Evolutionary conservation across 164 flowering plant genomes (phyloP), one percentile per base, ranked within the genome.

Genomic region (Annona cherimola): DNA sequence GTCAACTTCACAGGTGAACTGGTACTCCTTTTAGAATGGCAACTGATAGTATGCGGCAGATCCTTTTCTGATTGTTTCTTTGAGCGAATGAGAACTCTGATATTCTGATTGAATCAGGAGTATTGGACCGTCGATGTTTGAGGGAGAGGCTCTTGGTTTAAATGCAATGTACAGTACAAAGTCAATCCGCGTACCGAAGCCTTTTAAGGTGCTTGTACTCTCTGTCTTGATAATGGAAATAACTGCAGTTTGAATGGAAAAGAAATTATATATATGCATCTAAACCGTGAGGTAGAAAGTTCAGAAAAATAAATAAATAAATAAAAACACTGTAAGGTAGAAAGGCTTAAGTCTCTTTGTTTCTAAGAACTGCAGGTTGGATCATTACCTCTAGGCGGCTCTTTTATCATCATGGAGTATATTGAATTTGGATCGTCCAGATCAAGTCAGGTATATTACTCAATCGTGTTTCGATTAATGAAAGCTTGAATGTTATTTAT

Each of bases 391-490:
- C 72, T 77, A 0, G 93, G 99, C 63, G 99, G 99, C 43, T 95
- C 99, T 45, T 95, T 74, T 81, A 95, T 95, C 75, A 93, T 93
- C 42, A 91, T 95, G 99, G 99, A 95, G 74, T 95, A 83, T 68
- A 83, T 95, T 43, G 91, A 93, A 75, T 93, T 92, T 80, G 96
- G 99, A 62, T 71, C 87, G 72, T 89, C 96, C 8, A 84, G 98
- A 80, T 83, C 95, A 55, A 73, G 81, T 76, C 99, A 95, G 91
- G 99, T 92, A 84, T 85, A 76, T 39, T 44, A 20, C 69, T 40
- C 3, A 45, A 5, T 67, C 45, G 35, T 67, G 19, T 42, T 50
- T 57, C 7, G 19, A 9, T 61, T 45, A 4, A 42, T 71, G 9
- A 76, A 63, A 61, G 62, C 5, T 67, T 44, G 55, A 18, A 50